Evolutionary conservation across 768 basidiomycete genomes (phyloP), one percentile per base, ranked within the genome.

Genomic region (Mycena epipterygia): DNA sequence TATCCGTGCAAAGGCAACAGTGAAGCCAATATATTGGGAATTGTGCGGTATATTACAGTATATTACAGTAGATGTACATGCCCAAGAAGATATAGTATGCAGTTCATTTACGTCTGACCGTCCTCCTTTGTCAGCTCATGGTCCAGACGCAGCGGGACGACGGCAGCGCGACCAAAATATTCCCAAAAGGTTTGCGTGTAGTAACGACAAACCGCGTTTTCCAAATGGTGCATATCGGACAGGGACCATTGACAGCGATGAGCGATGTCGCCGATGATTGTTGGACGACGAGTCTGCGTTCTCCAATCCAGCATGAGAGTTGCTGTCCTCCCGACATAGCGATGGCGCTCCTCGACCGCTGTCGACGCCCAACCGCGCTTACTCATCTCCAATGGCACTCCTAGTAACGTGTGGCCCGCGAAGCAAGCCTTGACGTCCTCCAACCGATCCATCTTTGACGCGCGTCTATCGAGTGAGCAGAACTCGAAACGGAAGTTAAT

Each of bases 181-280:
- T 61, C 59, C 44, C 46, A 61, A 27, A 61, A 61, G 16, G 59
- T n/a, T 27, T 48, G 44, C 5, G 59, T 61, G 16, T 61, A 61
- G 17, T 61, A 49, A 3, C 33, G n/a, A 49, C 59, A 61, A 4
- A 61, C 46, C 3, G 59, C 32, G 17, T 2, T 35, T 49, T 61
- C 59, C 30, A 61, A 16, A 0, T 13, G 23, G 16, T 42, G 41
- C 57, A 44, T 59, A 17, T 25, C 23, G 44, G 21, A 3, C 5
- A 13, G n/a, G 44, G 44, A 46, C 44, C 44, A 46, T 5, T 25
- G 44, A 23, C 6, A 23, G 14, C n/a, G 44, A 21, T 21, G 44
- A 4, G 44, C 35, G 44, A 46, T 46, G n/a, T n/a, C n/a, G n/a
- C n/a, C n/a, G n/a, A n/a, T n/a, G 44, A 46, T 25, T 5, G 4